Percentiles rank a stretch among this genome's conserved stretches.
phyloP scores from a whole-genome alignment of 2,329 filamentous ascomycete species.

The Blastomyces emzantsi region DNA sequence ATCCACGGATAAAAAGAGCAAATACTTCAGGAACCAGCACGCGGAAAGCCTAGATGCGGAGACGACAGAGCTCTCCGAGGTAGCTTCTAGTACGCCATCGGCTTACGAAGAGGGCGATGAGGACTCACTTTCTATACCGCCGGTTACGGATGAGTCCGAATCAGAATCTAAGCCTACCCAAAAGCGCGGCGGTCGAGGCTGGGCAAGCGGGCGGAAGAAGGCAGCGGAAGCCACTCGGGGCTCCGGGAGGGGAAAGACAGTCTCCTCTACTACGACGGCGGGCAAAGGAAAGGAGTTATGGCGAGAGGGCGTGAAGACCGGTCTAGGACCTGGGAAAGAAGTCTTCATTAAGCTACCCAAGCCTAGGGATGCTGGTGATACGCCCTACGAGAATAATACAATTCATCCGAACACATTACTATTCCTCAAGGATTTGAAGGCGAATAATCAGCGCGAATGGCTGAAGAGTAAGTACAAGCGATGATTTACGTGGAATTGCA shows the following conservation, averaged over 20 bases:
- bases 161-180: slow-evolving; percentile 18
- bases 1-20: slow-evolving; percentile 42
- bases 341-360: slow-evolving; percentile 56
- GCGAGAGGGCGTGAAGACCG: slow-evolving; percentile 47
- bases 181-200: slow-evolving; percentile 19
- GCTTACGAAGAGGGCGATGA: slow-evolving; percentile 24
- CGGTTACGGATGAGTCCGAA: slow-evolving; percentile 13
- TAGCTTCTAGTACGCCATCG: slow-evolving; percentile 25
- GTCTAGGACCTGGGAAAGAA: slow-evolving; percentile 50
- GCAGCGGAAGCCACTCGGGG: slow-evolving; percentile 10
- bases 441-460: slow-evolving; percentile 56
- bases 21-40: slow-evolving; percentile 41
- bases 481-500: not conserved
- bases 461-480: slow-evolving; percentile 47
- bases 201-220: slow-evolving; percentile 14
- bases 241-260: slow-evolving; percentile 10
- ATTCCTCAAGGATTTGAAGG: slow-evolving; percentile 50
- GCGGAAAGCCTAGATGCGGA: slow-evolving; percentile 25
- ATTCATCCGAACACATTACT: slow-evolving; percentile 57
- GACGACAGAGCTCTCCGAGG: slow-evolving; percentile 15
- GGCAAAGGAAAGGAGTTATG: slow-evolving; percentile 45
- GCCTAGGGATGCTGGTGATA: slow-evolving; percentile 51
- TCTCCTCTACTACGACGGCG: not conserved
- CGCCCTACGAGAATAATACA: slow-evolving; percentile 47
- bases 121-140: slow-evolving; percentile 45